Percentiles rank a stretch among this genome's conserved stretches.
These are phyloP conservation scores for Podospora australis DNA, from an alignment of 495 filamentous ascomycete species.

Conservation along the genomic window DNA sequence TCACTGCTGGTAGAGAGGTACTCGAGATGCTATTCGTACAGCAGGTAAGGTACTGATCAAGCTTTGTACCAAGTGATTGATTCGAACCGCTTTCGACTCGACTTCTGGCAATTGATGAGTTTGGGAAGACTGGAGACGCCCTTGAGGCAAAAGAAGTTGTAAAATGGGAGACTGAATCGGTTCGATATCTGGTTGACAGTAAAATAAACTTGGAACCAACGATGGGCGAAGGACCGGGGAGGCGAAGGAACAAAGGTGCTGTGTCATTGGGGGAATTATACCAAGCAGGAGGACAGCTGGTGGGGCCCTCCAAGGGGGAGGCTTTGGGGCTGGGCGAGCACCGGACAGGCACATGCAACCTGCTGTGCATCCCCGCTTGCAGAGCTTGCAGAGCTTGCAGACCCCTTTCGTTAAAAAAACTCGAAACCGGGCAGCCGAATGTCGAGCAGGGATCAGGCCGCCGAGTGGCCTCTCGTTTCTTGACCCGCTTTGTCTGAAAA, in stretches of 20 bases:
- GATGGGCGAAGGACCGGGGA: not conserved
- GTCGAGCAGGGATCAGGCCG: no score
- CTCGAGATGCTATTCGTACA: not conserved
- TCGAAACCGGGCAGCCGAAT: no score
- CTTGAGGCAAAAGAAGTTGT: not conserved
- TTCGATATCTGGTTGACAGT: not conserved
- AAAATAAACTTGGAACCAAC: slow-evolving; percentile 5
- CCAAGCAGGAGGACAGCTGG: not conserved
- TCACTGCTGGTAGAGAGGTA: not conserved
- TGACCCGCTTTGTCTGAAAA: not conserved
- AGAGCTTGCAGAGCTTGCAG: not conserved
- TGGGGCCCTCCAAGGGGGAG: not conserved
- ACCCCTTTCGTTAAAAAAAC: no score
- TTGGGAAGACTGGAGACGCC: not conserved
- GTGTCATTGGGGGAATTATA: not conserved
- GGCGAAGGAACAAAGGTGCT: slow-evolving; percentile 1
- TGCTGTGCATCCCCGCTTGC: not conserved
- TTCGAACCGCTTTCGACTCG: not conserved
- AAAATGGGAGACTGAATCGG: not conserved
- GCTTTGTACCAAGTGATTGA: not conserved
- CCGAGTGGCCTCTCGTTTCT: not conserved
- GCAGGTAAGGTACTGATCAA: not conserved
- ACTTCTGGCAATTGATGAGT: not conserved
- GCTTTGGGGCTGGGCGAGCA: not conserved
- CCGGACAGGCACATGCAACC: not conserved